Percentiles rank a stretch among this genome's conserved stretches.
These are phyloP conservation scores for Xylaria intraflava DNA, from an alignment of 495 filamentous ascomycete species.

Conservation along the genomic window DNA sequence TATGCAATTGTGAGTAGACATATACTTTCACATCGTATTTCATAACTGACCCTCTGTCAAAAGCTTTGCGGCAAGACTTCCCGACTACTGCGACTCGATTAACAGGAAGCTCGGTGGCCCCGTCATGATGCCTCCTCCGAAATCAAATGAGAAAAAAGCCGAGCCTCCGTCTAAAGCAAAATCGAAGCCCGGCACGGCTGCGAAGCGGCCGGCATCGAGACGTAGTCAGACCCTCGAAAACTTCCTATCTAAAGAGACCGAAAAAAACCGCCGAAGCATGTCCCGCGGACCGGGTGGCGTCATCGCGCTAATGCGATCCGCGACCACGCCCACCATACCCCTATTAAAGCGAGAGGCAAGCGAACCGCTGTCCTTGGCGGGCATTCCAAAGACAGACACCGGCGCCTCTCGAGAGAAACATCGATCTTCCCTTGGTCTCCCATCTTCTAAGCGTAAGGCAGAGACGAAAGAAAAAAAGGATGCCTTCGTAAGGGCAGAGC, in stretches of 20 bases:
- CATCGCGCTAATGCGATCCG: constrained; percentile 61
- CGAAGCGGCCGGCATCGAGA: constrained; percentile 47
- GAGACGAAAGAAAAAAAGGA: constrained; percentile 67
- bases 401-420: constrained; percentile 32
- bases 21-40: background rate
- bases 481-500: constrained; percentile 68
- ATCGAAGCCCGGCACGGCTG: constrained; percentile 49
- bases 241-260: constrained; percentile 62
- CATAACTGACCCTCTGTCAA: constrained; percentile 17
- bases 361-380: constrained; percentile 47
- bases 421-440: background rate
- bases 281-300: constrained; percentile 44
- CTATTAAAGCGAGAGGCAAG: constrained; percentile 59
- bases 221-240: constrained; percentile 53
- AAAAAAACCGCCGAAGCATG: constrained; percentile 41
- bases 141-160: constrained; percentile 40
- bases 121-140: constrained; percentile 54
- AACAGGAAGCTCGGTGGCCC: constrained; percentile 84
- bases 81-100: constrained; percentile 69
- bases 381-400: constrained; percentile 41
- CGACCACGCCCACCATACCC: constrained; percentile 53
- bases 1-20: constrained; percentile 67
- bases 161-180: constrained; percentile 27
- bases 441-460: constrained; percentile 19
- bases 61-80: constrained; percentile 75